Evolutionary conservation across 139 green algal species (phyloP), one percentile per base, ranked within the genome.

Genomic region (Yamagishiella unicocca): DNA sequence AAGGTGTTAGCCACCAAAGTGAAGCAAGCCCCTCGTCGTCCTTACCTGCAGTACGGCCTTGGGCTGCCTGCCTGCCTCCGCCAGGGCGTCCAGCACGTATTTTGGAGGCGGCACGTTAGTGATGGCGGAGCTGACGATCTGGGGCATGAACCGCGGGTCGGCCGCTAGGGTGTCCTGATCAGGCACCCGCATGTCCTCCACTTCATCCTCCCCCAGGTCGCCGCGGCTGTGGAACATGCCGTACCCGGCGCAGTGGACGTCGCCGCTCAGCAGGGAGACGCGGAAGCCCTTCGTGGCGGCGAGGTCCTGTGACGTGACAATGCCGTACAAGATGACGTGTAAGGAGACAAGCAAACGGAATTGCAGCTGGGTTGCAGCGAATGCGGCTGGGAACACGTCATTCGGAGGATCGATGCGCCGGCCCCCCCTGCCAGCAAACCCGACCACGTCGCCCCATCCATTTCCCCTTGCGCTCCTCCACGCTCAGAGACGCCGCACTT

Each of bases 121-220:
- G 42, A 94, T 94, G 43, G 88, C 90, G 22, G 88, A 92, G 73
- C 64, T 83, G n/a, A 92, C 83, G 68, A 94, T 77, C 82, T 94
- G 80, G 29, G 78, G 54, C 21, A 92, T 88, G 82, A 82, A 88
- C 37, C 31, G n/a, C 29, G 62, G 40, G 79, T 77, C 62, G 24
- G n/a, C 19, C 31, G 43, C 64, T 1, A 43, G 62, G 17, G 24
- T 9, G 6, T 40, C 58, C n/a, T 43, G 7, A 27, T 4, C 4
- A 0, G 77, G 77, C 77, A 78, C 22, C 4, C 9, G 19, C 64
- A 86, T 38, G 21, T 68, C n/a, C 1, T 25, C 42, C 29, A 38
- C 22, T 29, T 68, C 43, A 7, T 31, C 58, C 40, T 9, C 8
- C 55, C 6, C 12, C 24, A 43, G 40, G 6, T 46, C 43, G 27